These are phyloP conservation scores for Colletotrichum endophyticum DNA, from an alignment of 2,329 filamentous ascomycete species.

Conservation along the genomic window DNA sequence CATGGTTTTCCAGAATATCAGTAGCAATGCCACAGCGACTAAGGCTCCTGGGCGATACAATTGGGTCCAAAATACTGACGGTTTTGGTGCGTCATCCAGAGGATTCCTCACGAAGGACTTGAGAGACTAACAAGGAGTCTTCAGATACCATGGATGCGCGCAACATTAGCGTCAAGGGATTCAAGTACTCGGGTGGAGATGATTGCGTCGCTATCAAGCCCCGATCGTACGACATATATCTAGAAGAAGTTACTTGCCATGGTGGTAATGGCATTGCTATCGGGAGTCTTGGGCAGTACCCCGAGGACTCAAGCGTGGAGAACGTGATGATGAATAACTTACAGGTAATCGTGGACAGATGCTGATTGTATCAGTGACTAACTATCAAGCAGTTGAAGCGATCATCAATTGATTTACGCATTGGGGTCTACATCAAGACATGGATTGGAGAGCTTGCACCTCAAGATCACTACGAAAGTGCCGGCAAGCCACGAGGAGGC, in stretches of 20 bases:
- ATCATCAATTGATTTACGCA: background rate
- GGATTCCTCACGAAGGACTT: background rate
- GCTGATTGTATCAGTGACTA: background rate
- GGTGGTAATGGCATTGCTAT: background rate
- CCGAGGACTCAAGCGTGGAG: background rate
- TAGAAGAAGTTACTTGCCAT: background rate
- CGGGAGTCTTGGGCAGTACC: background rate
- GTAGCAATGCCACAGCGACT: background rate
- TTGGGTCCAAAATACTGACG: background rate
- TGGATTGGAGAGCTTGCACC: background rate
- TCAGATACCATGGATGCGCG: background rate
- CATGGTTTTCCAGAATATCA: background rate
- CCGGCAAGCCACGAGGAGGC: background rate
- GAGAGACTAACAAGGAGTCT: background rate
- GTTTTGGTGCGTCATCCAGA: background rate
- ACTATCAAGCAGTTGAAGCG: background rate
- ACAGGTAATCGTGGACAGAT: background rate
- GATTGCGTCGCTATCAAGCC: background rate
- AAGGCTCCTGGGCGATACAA: background rate
- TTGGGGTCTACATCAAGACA: background rate
- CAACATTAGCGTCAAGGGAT: background rate
- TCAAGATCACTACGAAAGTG: background rate
- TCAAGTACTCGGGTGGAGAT: background rate
- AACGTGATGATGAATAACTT: background rate
- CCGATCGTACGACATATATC: background rate